Evolutionary conservation across 805 yeast species (phyloP).

Genomic region (Yarrowia sp.): DNA sequence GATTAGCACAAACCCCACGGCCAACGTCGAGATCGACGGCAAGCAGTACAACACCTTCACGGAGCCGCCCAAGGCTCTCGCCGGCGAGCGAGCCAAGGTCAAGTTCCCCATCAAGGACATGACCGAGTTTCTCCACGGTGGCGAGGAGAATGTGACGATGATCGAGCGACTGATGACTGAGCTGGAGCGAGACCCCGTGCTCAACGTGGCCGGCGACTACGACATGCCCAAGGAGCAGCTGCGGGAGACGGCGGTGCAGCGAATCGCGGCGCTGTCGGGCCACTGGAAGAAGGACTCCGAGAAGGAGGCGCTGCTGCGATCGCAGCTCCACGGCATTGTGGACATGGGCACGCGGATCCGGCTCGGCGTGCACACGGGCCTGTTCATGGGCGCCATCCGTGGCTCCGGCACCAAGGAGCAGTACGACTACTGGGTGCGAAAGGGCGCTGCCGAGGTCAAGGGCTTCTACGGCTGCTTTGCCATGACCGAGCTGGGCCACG

Average conservation of each 20-base stretch:
- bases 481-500: slow-evolving; percentile 93
- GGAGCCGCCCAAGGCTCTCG: slow-evolving; percentile 52
- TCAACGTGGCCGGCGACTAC: slow-evolving; percentile 55
- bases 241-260: slow-evolving; percentile 51
- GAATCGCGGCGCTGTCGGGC: slow-evolving; percentile 48
- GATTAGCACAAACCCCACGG: slow-evolving; percentile 21
- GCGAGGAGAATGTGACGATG: slow-evolving; percentile 52
- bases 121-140: slow-evolving; percentile 56
- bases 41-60: slow-evolving; percentile 45
- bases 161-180: slow-evolving; percentile 53
- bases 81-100: slow-evolving; percentile 52
- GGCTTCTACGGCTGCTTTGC: slow-evolving; percentile 81
- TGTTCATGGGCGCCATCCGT: slow-evolving; percentile 78
- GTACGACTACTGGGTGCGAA: slow-evolving; percentile 80
- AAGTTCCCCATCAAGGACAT: slow-evolving; percentile 51
- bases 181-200: slow-evolving; percentile 64
- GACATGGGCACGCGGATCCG: slow-evolving; percentile 87
- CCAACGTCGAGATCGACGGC: slow-evolving; percentile 44
- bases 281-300: slow-evolving; percentile 45
- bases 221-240: slow-evolving; percentile 56
- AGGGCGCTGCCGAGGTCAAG: slow-evolving; percentile 53
- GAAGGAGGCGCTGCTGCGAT: slow-evolving; percentile 45
- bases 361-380: slow-evolving; percentile 85
- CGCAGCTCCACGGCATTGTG: slow-evolving; percentile 47
- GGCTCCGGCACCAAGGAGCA: slow-evolving; percentile 91